Conservation (phyloP, 1,284 basidiomycete genomes). For the Mycena citricolor region DNA sequence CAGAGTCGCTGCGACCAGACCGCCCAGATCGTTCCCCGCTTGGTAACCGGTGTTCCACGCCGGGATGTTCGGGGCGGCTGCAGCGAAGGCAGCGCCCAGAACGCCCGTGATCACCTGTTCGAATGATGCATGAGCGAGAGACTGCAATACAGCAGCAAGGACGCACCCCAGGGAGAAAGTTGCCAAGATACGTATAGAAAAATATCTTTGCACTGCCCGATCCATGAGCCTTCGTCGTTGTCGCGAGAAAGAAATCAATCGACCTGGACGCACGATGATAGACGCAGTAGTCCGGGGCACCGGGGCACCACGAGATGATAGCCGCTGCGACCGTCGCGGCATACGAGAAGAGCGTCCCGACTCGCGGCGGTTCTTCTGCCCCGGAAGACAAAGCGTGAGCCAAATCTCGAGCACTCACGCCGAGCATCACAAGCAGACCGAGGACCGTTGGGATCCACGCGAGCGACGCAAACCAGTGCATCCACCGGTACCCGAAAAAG, state of each 20-base stretch:
- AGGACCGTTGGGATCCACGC: slow-evolving; percentile 71
- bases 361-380: slow-evolving; percentile 42
- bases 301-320: slow-evolving; percentile 52
- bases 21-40: slow-evolving; percentile 52
- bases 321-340: slow-evolving; percentile 44
- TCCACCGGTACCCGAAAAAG: slow-evolving; percentile 62
- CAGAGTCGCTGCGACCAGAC: slow-evolving; percentile 58
- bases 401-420: slow-evolving; percentile 61
- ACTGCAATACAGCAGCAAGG: slow-evolving; percentile 4
- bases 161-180: slow-evolving; percentile 56
- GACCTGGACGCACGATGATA: slow-evolving; percentile 54
- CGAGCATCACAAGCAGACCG: slow-evolving; percentile 64
- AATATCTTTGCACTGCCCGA: slow-evolving; percentile 51
- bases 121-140: slow-evolving; percentile 1
- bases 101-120: slow-evolving; percentile 55
- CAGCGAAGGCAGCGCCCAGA: slow-evolving; percentile 64
- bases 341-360: slow-evolving; percentile 39
- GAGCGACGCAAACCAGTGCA: slow-evolving; percentile 47
- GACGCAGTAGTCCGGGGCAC: slow-evolving; percentile 60
- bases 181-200: slow-evolving; percentile 63
- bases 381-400: slow-evolving; percentile 16
- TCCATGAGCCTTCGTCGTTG: background rate
- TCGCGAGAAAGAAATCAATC: slow-evolving; percentile 2
- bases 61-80: slow-evolving; percentile 55
- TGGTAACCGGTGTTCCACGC: slow-evolving; percentile 58